Evolutionary conservation across 2,329 filamentous ascomycete species (phyloP).

Genomic region (Penicillium sp.): DNA sequence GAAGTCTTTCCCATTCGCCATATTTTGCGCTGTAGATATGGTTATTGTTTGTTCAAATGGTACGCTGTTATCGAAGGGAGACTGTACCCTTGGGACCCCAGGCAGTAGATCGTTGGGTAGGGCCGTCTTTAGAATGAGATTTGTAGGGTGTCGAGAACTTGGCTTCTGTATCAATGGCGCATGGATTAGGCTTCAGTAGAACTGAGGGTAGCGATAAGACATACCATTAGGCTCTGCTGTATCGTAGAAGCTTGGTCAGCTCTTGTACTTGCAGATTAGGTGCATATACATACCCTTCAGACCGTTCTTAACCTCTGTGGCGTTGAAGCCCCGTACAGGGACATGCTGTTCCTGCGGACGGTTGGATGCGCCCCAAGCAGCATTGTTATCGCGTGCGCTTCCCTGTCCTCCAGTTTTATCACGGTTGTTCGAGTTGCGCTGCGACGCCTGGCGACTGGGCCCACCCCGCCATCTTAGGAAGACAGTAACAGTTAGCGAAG

Average conservation of each 20-base stretch:
- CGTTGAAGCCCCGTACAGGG: slow-evolving; percentile 46
- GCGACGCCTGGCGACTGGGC: slow-evolving; percentile 38
- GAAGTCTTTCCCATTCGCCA: slow-evolving; percentile 51
- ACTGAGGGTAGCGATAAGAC: not conserved
- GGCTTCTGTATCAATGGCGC: slow-evolving; percentile 26
- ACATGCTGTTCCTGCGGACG: slow-evolving; percentile 40
- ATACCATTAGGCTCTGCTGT: slow-evolving; percentile 33
- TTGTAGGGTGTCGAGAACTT: slow-evolving; percentile 40
- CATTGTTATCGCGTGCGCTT: slow-evolving; percentile 31
- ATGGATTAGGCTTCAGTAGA: slow-evolving; percentile 1
- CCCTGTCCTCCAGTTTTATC: slow-evolving; percentile 30
- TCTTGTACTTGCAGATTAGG: not conserved
- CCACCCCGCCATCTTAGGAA: slow-evolving; percentile 41
- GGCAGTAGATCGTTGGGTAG: slow-evolving; percentile 37
- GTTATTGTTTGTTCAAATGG: slow-evolving; percentile 6
- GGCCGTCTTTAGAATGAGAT: slow-evolving; percentile 36
- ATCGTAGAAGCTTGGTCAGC: slow-evolving; percentile 8
- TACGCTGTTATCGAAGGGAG: slow-evolving; percentile 6
- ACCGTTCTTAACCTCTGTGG: slow-evolving; percentile 40
- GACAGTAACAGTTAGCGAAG: slow-evolving; percentile 12
- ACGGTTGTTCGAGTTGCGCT: slow-evolving; percentile 37
- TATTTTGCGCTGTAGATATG: slow-evolving; percentile 41
- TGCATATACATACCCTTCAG: slow-evolving; percentile 37
- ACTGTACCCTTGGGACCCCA: slow-evolving; percentile 47
- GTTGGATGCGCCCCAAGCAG: slow-evolving; percentile 30